These are phyloP conservation scores for Iberis pinnata DNA, from an alignment of 345 rosid genomes.

Conservation along the genomic window DNA sequence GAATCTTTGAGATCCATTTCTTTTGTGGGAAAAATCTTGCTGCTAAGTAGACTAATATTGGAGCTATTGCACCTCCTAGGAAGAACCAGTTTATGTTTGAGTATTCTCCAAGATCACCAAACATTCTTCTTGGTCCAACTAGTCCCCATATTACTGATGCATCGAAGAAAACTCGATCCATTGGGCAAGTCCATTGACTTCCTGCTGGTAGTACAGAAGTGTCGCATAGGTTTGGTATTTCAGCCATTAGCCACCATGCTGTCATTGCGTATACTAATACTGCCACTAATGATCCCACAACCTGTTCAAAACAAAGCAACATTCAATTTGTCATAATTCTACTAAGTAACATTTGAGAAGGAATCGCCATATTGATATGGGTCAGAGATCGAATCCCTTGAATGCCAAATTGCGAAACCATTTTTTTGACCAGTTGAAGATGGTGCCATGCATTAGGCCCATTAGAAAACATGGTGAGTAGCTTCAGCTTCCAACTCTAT, in stretches of 20 bases:
- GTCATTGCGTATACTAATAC: conserved; percentile 44
- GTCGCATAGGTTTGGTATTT: conserved; percentile 62
- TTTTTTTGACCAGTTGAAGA: no score
- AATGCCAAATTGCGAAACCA: no score
- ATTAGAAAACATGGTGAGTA: no score
- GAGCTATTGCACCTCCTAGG: conserved; percentile 61
- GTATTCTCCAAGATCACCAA: conserved; percentile 68
- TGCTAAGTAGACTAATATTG: conserved; percentile 55
- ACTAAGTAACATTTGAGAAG: no score
- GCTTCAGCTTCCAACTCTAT: no score
- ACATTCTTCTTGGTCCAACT: conserved; percentile 70
- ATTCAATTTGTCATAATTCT: not conserved
- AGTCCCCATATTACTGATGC: conserved; percentile 90
- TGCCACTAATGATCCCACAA: conserved; percentile 56
- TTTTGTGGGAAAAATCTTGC: conserved; percentile 49
- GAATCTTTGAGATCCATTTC: conserved; percentile 54
- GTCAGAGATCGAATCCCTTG: no score
- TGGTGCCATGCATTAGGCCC: no score
- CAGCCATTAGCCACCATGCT: conserved; percentile 84
- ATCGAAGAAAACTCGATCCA: conserved; percentile 58
- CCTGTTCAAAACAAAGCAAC: conserved; percentile 32
- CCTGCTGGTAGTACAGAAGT: conserved; percentile 39
- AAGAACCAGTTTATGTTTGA: conserved; percentile 67
- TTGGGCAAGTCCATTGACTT: conserved; percentile 78
- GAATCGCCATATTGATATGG: no score